Percentiles rank a stretch among this genome's conserved stretches.
These are phyloP conservation scores for Penicillium robsamsonii DNA, from an alignment of 495 filamentous ascomycete species.

Conservation along the genomic window DNA sequence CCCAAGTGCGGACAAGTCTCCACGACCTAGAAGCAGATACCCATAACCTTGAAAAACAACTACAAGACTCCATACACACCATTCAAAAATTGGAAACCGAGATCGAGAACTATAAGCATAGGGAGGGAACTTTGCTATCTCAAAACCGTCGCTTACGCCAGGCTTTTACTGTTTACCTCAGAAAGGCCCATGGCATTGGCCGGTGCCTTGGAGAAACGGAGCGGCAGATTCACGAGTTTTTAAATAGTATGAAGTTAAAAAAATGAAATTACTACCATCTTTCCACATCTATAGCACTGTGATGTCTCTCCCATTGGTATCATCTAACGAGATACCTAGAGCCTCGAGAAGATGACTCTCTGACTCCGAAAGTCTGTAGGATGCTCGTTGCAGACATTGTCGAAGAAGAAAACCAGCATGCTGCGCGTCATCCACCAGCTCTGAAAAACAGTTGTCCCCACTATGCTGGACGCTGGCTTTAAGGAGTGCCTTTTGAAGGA, in stretches of 20 bases:
- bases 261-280: neutral
- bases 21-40: neutral
- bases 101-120: neutral
- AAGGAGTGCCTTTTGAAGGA: conserved; percentile 10
- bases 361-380: conserved; percentile 1
- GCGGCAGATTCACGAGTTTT: conserved; percentile 2
- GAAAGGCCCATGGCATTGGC: neutral
- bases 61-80: neutral
- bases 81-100: conserved; percentile 4
- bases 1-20: neutral
- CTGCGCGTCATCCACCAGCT: conserved; percentile 1
- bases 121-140: neutral
- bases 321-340: conserved; percentile 10
- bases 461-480: neutral
- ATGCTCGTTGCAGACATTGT: conserved; percentile 3
- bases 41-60: neutral
- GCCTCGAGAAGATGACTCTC: conserved; percentile 9
- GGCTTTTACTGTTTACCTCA: neutral
- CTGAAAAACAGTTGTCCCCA: neutral
- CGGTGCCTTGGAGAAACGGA: conserved; percentile 1
- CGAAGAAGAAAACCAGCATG: conserved; percentile 4
- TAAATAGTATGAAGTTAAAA: conserved; percentile 3
- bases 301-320: conserved; percentile 4
- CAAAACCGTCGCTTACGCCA: conserved; percentile 1
- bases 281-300: neutral